Evolutionary conservation across 805 yeast genomes (phyloP).

Genomic region (Saturnispora ahearnii): DNA sequence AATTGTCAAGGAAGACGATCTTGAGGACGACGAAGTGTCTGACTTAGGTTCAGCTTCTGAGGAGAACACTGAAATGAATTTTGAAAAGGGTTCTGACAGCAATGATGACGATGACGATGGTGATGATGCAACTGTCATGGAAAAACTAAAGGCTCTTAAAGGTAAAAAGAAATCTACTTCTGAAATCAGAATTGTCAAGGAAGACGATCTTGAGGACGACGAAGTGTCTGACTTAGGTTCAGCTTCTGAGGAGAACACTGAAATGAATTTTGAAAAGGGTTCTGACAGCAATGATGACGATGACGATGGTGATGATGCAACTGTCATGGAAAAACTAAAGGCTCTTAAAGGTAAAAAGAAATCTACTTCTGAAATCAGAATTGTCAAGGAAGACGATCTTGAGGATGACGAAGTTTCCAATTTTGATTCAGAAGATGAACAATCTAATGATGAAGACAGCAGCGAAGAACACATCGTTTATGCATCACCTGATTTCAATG

Average conservation of each 20-base stretch:
- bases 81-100: constrained; percentile 8
- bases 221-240: constrained; percentile 7
- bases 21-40: constrained; percentile 15
- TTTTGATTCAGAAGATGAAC: constrained; percentile 13
- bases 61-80: constrained; percentile 20
- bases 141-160: constrained; percentile 18
- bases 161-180: constrained; percentile 21
- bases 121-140: constrained; percentile 17
- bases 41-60: constrained; percentile 10
- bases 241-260: constrained; percentile 17
- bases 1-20: constrained; percentile 23
- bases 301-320: constrained; percentile 19
- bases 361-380: constrained; percentile 24
- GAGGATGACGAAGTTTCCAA: constrained; percentile 16
- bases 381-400: constrained; percentile 23
- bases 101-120: constrained; percentile 24
- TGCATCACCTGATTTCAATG: constrained; percentile 1
- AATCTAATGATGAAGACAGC: constrained; percentile 7
- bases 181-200: constrained; percentile 12
- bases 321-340: constrained; percentile 14
- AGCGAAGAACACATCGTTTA: constrained; percentile 11
- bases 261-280: constrained; percentile 17
- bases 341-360: constrained; percentile 21
- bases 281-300: constrained; percentile 20
- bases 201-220: constrained; percentile 19